Conservation (phyloP, 2,329 filamentous ascomycete species). For the Xylariaceae sp. region DNA sequence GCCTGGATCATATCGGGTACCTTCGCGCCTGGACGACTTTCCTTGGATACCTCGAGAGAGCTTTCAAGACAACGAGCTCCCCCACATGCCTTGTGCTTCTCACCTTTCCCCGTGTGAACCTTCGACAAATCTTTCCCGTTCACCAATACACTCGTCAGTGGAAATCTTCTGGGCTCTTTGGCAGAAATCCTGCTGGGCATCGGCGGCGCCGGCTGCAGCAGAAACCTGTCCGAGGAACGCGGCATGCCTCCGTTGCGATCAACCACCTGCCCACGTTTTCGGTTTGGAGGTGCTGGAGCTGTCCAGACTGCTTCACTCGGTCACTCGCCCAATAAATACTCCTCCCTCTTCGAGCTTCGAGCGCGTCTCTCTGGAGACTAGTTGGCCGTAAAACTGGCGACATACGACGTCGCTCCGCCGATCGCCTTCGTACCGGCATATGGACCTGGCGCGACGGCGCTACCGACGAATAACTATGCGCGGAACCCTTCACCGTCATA, state of each 20-base stretch:
- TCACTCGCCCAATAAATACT: no score
- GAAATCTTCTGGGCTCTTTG: no score
- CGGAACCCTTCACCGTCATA: slow-evolving; percentile 25
- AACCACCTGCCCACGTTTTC: no score
- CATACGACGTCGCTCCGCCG: slow-evolving; percentile 23
- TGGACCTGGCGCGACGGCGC: slow-evolving; percentile 26
- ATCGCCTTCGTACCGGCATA: slow-evolving; percentile 27
- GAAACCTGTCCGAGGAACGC: no score
- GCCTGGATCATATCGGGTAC: slow-evolving; percentile 8
- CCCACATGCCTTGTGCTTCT: slow-evolving; percentile 6
- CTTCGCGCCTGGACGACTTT: neutral
- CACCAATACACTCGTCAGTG: slow-evolving; percentile 2
- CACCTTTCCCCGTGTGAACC: slow-evolving; percentile 4
- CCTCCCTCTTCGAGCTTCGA: slow-evolving; percentile 3
- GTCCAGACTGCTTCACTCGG: no score
- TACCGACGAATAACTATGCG: slow-evolving; percentile 21
- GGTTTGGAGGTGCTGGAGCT: no score
- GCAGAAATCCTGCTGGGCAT: no score
- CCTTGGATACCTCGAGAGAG: slow-evolving; percentile 1
- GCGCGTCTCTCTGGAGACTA: slow-evolving; percentile 16
- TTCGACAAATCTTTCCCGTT: slow-evolving; percentile 14
- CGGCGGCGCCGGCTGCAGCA: no score
- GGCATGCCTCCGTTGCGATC: no score
- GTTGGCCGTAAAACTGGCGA: slow-evolving; percentile 27
- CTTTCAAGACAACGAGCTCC: slow-evolving; percentile 11